Percentiles rank a stretch among this genome's conserved stretches.
Evolutionary conservation across 2,329 filamentous ascomycete species (phyloP).

Genomic region (Basipetospora chlamydospora): DNA sequence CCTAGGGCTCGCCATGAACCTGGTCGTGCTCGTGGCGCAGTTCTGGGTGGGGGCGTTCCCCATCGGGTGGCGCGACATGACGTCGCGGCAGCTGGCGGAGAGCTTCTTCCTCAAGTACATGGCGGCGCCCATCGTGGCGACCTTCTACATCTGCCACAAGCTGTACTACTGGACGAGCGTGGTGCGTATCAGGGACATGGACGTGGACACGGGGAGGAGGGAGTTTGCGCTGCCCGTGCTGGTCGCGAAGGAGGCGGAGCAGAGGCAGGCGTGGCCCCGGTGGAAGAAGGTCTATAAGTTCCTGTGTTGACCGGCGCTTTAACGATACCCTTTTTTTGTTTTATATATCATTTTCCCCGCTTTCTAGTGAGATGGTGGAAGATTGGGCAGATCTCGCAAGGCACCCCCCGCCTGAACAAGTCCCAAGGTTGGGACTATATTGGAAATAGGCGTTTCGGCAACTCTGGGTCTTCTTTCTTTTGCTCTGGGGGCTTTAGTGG

Average conservation of each 20-base stretch:
- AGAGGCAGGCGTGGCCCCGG: constrained; percentile 53
- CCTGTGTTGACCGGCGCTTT: constrained; percentile 38
- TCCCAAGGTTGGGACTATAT: too few species aligned
- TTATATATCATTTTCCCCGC: too few species aligned
- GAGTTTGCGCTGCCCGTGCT: constrained; percentile 72
- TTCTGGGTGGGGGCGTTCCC: constrained; percentile 82
- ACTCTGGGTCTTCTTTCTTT: too few species aligned
- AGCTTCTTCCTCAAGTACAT: constrained; percentile 64
- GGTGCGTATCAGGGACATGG: constrained; percentile 60
- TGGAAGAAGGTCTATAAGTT: constrained; percentile 69
- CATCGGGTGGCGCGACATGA: constrained; percentile 37
- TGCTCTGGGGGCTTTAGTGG: too few species aligned
- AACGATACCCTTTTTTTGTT: too few species aligned
- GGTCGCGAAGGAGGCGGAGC: constrained; percentile 64
- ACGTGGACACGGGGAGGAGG: constrained; percentile 69
- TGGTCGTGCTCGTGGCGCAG: constrained; percentile 63
- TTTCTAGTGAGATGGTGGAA: too few species aligned
- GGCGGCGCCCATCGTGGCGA: constrained; percentile 51
- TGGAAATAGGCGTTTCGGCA: too few species aligned
- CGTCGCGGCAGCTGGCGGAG: constrained; percentile 31
- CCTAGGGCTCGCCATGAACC: constrained; percentile 62
- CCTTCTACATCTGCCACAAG: constrained; percentile 64
- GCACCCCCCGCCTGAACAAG: too few species aligned
- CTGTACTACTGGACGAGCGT: constrained; percentile 55
- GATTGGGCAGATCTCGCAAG: too few species aligned